A percentile compares a stretch with the other conserved stretches of the same genome.
Evolutionary conservation across 2,329 filamentous ascomycete genomes (phyloP).

Genomic region (Dactylella cylindrospora): DNA sequence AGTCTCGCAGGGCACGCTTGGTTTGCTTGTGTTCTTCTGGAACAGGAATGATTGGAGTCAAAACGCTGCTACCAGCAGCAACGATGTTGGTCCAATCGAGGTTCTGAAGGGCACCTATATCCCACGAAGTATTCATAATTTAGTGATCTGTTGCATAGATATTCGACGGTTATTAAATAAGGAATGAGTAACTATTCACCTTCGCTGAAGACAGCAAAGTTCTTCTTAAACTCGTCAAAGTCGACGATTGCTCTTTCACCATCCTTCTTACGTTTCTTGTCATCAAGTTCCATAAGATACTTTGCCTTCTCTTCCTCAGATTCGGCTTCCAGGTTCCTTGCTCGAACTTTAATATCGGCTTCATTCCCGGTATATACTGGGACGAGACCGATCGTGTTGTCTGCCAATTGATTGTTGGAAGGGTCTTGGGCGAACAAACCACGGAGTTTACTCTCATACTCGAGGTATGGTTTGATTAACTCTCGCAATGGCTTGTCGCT

Average conservation of each 20-base stretch:
- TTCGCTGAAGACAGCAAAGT: slow-evolving; percentile 81
- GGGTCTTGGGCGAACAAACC: slow-evolving; percentile 70
- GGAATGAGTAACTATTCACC: slow-evolving; percentile 53
- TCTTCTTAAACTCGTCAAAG: slow-evolving; percentile 71
- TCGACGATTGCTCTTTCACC: slow-evolving; percentile 69
- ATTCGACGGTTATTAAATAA: neutral
- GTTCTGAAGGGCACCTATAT: slow-evolving; percentile 36
- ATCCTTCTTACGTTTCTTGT: slow-evolving; percentile 63
- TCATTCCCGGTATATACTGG: slow-evolving; percentile 65
- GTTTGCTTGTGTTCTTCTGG: slow-evolving; percentile 63
- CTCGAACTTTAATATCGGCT: slow-evolving; percentile 62
- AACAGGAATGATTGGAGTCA: slow-evolving; percentile 74
- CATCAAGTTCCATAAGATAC: slow-evolving; percentile 67
- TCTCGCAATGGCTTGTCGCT: slow-evolving; percentile 60
- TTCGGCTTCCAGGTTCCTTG: slow-evolving; percentile 63
- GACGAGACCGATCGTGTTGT: slow-evolving; percentile 64
- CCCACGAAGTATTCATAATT: slow-evolving; percentile 7
- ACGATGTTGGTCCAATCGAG: slow-evolving; percentile 77
- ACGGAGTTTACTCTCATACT: slow-evolving; percentile 67
- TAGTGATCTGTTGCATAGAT: slow-evolving; percentile 4
- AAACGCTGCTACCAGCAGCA: slow-evolving; percentile 76
- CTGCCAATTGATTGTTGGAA: slow-evolving; percentile 53
- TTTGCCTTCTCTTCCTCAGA: slow-evolving; percentile 62
- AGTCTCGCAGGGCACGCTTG: slow-evolving; percentile 67
- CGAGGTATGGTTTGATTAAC: slow-evolving; percentile 66